phyloP scores from a whole-genome alignment of 1,139 yeast genomes.

The Pichia sp. region DNA sequence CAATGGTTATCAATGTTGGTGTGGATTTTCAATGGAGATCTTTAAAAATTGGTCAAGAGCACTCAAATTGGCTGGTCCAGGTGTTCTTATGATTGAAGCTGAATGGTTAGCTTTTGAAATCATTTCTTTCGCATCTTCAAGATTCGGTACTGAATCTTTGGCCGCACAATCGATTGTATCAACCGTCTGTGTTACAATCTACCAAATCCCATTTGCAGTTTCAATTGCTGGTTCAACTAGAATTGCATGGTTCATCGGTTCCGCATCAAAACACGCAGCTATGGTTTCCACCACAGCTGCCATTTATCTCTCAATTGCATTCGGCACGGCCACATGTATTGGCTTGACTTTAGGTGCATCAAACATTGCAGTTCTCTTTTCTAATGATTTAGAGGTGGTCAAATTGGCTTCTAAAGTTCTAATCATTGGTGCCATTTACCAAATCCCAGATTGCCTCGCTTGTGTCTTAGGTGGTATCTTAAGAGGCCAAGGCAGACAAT shows the following conservation, averaged over 20 bases:
- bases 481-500: conserved; percentile 69
- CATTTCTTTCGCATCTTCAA: conserved; percentile 58
- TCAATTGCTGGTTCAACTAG: conserved; percentile 75
- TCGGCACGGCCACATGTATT: conserved; percentile 39
- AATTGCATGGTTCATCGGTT: conserved; percentile 76
- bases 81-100: conserved; percentile 63
- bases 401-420: conserved; percentile 50
- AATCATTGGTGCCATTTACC: conserved; percentile 57
- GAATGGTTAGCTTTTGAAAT: conserved; percentile 72
- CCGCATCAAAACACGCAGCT: conserved; percentile 56
- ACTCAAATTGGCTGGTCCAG: conserved; percentile 55
- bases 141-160: conserved; percentile 61
- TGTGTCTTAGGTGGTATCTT: conserved; percentile 59
- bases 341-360: conserved; percentile 40
- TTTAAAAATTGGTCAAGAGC: conserved; percentile 53
- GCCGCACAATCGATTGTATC: conserved; percentile 76
- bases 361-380: conserved; percentile 47
- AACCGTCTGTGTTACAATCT: conserved; percentile 64
- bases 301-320: conserved; percentile 38
- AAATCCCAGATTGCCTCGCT: conserved; percentile 53
- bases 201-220: conserved; percentile 74
- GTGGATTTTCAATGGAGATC: conserved; percentile 41
- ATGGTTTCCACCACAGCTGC: conserved; percentile 42
- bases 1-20: conserved; percentile 59
- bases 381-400: conserved; percentile 49